Base-by-base conservation (phyloP, 2,329 filamentous ascomycete genomes). In the Microcyclospora tardicrescens region DNA sequence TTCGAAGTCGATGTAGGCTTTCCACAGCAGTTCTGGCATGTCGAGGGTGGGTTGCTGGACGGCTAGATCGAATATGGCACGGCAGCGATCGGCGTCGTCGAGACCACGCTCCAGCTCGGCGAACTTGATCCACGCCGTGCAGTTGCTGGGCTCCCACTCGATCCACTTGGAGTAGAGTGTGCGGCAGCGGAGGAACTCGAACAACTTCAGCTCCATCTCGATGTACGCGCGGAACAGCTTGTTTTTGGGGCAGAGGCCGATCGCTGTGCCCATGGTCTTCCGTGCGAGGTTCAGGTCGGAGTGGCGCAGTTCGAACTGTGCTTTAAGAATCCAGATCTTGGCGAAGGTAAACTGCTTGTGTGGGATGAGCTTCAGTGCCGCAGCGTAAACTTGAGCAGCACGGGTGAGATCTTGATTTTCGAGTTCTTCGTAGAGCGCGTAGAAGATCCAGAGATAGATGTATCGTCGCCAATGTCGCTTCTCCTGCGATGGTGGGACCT, bases 21-120 rank as follows among this genome's bases (percentile, higher is more conserved):
- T 96, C 91, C 91, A 98, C 2, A 96, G 69, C 37, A 96, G 69
- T 64, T 98, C 91, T 0, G 91, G 91, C 91, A 98, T 98, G 60
- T 98, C 91, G 11, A 98, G 71, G 27, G 78, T 73, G 1, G 79
- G 72, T 60, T 96, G 87, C 35, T 75, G 70, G 43, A 95, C 80
- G 2, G 84, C 89, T 19, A 96, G 71, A 62, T 96, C 89, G 57
- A 86, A 96, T 50, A 98, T 94, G 34, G 82, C 87, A 33, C 91
- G 73, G 12, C 84, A 79, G 24, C 91, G 81, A 14, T 93, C 86
- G 3, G 87, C 64, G 54, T 98, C 91, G 56, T 95, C 87, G 6
- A 98, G 70, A 1, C 84, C 86, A 28, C 86, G 78, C 61, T 98
- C 91, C 24, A 98, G 71, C 61, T 95, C 85, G 1, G 91, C 85